Evolutionary conservation across 768 basidiomycete species (phyloP).

Genomic region (Phylloporus sp.): DNA sequence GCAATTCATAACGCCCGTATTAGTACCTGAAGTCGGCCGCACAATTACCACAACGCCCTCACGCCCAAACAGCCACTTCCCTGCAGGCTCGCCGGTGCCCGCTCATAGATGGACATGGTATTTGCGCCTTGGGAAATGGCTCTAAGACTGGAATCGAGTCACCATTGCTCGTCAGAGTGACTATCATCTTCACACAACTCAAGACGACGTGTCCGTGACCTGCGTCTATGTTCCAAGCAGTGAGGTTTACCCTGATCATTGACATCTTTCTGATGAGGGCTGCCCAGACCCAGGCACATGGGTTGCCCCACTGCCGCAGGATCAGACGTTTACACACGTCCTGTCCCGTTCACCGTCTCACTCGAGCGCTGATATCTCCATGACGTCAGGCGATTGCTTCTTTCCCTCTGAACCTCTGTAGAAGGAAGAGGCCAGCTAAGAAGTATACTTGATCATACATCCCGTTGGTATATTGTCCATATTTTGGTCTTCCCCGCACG

Average conservation of each 20-base stretch:
- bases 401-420: not conserved
- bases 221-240: not conserved
- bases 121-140: not conserved
- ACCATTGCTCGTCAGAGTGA: too few species aligned
- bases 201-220: not conserved
- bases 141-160: too few species aligned
- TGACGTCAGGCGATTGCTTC: not conserved
- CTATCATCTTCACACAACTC: too few species aligned
- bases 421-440: not conserved
- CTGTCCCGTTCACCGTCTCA: not conserved
- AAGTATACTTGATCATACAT: not conserved
- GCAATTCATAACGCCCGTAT: not conserved
- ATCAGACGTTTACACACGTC: not conserved
- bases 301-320: not conserved
- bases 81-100: not conserved
- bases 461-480: not conserved
- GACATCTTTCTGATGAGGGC: not conserved
- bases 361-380: not conserved
- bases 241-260: not conserved
- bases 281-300: not conserved
- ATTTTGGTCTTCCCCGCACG: not conserved
- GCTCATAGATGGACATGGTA: not conserved
- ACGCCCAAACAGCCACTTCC: not conserved
- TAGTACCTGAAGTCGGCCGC: not conserved
- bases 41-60: not conserved